These are phyloP conservation scores for Xylaria arbuscula DNA, from an alignment of 2,329 filamentous ascomycete species.

Conservation along the genomic window DNA sequence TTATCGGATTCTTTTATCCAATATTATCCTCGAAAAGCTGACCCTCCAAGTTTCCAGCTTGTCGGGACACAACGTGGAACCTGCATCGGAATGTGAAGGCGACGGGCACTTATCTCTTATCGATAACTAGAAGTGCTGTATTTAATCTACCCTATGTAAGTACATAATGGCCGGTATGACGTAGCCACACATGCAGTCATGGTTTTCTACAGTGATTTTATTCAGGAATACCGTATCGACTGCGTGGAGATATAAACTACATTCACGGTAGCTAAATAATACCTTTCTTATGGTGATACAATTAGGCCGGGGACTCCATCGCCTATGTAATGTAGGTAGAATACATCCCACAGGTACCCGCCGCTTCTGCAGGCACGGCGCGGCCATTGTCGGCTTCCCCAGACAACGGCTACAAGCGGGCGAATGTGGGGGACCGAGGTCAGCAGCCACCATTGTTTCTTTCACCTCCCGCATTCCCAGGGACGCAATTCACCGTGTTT, in stretches of 20 bases:
- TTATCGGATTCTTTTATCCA: constrained; percentile 18
- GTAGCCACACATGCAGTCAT: background rate
- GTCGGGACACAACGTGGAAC: constrained; percentile 38
- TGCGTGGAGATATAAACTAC: too few relatives aligned
- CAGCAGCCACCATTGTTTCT: constrained; percentile 25
- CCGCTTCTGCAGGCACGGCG: background rate
- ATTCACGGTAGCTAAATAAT: too few relatives aligned
- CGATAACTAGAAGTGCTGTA: constrained; percentile 26
- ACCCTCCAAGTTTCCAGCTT: constrained; percentile 12
- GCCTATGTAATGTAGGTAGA: background rate
- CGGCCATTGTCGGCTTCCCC: constrained; percentile 47
- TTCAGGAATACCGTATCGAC: background rate
- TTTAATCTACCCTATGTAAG: background rate
- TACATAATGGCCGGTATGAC: background rate
- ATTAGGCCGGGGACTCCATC: too few relatives aligned
- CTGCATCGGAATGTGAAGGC: constrained; percentile 6
- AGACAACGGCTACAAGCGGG: constrained; percentile 46
- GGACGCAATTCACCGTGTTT: constrained; percentile 24
- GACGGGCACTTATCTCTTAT: constrained; percentile 23
- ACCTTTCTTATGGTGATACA: too few relatives aligned
- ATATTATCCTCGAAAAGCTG: constrained; percentile 19
- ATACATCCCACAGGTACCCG: background rate
- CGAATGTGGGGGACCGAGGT: constrained; percentile 43
- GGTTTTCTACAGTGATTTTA: background rate
- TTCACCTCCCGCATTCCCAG: constrained; percentile 21